Evolutionary conservation across 257 asterid species (phyloP).

Genomic region (Gentiana straminea): DNA sequence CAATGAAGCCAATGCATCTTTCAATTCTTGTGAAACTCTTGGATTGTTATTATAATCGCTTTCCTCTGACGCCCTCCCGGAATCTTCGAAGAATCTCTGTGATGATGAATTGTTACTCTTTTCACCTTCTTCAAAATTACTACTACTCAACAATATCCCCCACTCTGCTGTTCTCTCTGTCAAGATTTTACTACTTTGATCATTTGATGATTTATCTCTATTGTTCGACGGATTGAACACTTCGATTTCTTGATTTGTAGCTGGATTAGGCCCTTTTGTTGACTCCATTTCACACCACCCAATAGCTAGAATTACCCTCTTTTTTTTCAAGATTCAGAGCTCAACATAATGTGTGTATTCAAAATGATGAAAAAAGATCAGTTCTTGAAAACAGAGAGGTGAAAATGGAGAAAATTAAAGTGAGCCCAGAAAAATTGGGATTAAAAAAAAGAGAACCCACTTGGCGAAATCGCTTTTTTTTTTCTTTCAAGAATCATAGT

Average conservation of each 20-base stretch:
- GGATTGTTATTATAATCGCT: conserved; percentile 26
- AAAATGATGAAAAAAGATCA: too few relatives aligned
- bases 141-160: conserved; percentile 61
- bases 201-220: conserved; percentile 14
- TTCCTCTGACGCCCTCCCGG: conserved; percentile 50
- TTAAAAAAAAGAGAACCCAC: too few relatives aligned
- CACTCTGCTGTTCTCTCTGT: conserved; percentile 72
- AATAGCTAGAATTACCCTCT: too few relatives aligned
- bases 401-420: too few relatives aligned
- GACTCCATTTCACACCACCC: conserved; percentile 28
- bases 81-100: conserved; percentile 29
- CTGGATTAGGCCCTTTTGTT: conserved; percentile 11
- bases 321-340: too few relatives aligned
- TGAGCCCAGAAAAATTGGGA: too few relatives aligned
- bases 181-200: conserved; percentile 26
- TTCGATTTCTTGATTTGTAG: conserved; percentile 21
- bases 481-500: too few relatives aligned
- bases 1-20: conserved; percentile 83
- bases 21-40: conserved; percentile 84
- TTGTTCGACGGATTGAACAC: conserved; percentile 34
- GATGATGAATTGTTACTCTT: conserved; percentile 28
- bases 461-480: too few relatives aligned
- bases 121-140: conserved; percentile 39
- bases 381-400: too few relatives aligned
- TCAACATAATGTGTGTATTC: too few relatives aligned